Evolutionary conservation across 2,329 filamentous ascomycete genomes (phyloP).

Genomic region (Penicillium vulpinum): DNA sequence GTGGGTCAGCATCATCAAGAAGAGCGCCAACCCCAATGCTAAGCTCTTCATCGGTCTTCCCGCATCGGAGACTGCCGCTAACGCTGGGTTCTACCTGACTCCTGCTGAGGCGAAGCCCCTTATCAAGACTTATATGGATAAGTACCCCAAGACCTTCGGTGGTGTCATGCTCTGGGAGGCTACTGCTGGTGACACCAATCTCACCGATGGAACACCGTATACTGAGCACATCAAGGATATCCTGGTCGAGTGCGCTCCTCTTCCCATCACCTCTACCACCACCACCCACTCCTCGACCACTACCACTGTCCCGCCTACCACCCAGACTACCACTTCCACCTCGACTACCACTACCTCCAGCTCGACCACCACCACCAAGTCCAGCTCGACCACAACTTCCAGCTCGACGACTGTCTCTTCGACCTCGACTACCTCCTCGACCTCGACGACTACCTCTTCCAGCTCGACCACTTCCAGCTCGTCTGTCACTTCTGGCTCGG

Average conservation of each 20-base stretch:
- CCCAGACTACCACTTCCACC: not conserved
- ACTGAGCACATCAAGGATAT: slow-evolving; percentile 52
- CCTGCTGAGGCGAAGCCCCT: slow-evolving; percentile 49
- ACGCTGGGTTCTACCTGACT: slow-evolving; percentile 47
- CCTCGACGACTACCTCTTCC: not conserved
- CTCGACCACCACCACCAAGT: not conserved
- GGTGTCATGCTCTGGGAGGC: slow-evolving; percentile 64
- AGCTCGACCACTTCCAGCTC: not conserved
- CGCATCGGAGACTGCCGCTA: slow-evolving; percentile 33
- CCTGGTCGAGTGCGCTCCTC: slow-evolving; percentile 31
- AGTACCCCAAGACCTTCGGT: slow-evolving; percentile 50
- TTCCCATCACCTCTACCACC: slow-evolving; percentile 3
- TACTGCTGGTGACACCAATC: slow-evolving; percentile 50
- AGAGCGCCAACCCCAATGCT: slow-evolving; percentile 43
- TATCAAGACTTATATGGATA: slow-evolving; percentile 44
- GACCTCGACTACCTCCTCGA: slow-evolving; percentile 7
- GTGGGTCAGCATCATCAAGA: slow-evolving; percentile 46
- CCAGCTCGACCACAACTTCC: not conserved
- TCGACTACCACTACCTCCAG: not conserved
- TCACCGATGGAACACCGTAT: slow-evolving; percentile 47
- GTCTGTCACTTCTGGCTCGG: not conserved
- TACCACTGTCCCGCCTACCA: not conserved
- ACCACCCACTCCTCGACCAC: too few relatives aligned
- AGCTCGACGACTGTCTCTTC: not conserved
- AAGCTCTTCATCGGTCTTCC: slow-evolving; percentile 58